Conservation (phyloP, 1,284 basidiomycete species). For the Psilocybe mexicana region DNA sequence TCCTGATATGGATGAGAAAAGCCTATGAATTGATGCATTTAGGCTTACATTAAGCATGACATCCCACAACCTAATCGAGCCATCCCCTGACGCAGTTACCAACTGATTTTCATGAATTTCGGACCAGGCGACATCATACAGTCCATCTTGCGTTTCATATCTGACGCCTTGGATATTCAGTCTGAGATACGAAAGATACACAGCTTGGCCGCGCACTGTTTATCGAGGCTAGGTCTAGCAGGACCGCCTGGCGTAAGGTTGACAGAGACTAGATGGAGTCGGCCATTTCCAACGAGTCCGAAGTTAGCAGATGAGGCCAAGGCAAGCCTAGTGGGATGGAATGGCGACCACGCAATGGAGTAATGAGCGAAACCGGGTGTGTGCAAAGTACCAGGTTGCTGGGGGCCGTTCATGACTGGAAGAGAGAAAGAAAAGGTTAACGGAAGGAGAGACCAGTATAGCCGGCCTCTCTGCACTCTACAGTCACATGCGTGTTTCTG, state of each 20-base stretch:
- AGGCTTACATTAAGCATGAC: constrained; percentile 76
- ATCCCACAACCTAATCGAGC: constrained; percentile 92
- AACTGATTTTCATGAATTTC: constrained; percentile 87
- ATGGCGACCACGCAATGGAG: constrained; percentile 88
- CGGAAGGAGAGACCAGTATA: constrained; percentile 4
- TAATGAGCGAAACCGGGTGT: constrained; percentile 91
- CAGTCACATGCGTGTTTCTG: constrained; percentile 75
- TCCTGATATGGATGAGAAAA: constrained; percentile 50
- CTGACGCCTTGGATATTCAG: constrained; percentile 45
- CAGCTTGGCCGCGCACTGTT: constrained; percentile 49
- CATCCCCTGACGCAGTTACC: constrained; percentile 88
- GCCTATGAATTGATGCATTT: constrained; percentile 67
- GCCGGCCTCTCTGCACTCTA: constrained; percentile 22
- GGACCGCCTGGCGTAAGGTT: constrained; percentile 47
- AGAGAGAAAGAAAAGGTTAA: background rate
- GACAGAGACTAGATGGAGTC: constrained; percentile 71
- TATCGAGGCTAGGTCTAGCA: constrained; percentile 57
- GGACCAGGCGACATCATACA: constrained; percentile 95
- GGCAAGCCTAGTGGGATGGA: constrained; percentile 80
- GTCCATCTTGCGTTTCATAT: constrained; percentile 92
- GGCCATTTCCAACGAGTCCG: constrained; percentile 93
- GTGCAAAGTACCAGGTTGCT: constrained; percentile 53
- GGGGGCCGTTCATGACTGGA: constrained; percentile 38
- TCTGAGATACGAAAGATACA: constrained; percentile 5
- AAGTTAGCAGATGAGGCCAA: constrained; percentile 93